These are phyloP conservation scores for Populus pruinosa DNA, from an alignment of 345 rosid species.

Conservation along the genomic window DNA sequence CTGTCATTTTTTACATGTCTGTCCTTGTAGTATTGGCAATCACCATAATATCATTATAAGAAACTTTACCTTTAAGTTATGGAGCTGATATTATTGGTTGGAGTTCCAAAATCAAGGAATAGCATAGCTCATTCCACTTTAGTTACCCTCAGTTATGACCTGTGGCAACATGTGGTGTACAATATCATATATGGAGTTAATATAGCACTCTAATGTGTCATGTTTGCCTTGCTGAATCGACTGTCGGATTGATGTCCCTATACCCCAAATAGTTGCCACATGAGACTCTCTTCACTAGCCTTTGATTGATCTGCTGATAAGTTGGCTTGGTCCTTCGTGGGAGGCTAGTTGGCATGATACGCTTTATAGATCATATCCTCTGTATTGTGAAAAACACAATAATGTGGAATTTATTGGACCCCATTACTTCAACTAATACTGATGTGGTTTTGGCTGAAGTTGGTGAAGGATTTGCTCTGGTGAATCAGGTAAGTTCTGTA, in stretches of 20 bases:
- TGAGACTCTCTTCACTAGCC: not conserved
- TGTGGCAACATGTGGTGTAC: not conserved
- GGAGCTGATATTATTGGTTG: not conserved
- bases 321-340: not conserved
- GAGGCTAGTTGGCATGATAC: not conserved
- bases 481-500: not conserved
- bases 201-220: not conserved
- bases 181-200: not conserved
- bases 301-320: not conserved
- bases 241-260: not conserved
- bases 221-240: not conserved
- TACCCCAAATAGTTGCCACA: not conserved
- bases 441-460: not conserved
- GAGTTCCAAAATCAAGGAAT: not conserved
- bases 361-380: not conserved
- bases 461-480: not conserved
- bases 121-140: not conserved
- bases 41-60: too few relatives aligned
- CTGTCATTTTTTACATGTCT: too few relatives aligned
- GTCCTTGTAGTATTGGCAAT: too few relatives aligned
- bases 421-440: not conserved
- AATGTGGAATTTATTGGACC: not conserved
- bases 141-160: not conserved
- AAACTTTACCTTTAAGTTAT: too few relatives aligned
- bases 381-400: not conserved